Base-by-base conservation (phyloP, 2,329 filamentous ascomycete genomes). In the Aspergillus quadrilineatus region DNA sequence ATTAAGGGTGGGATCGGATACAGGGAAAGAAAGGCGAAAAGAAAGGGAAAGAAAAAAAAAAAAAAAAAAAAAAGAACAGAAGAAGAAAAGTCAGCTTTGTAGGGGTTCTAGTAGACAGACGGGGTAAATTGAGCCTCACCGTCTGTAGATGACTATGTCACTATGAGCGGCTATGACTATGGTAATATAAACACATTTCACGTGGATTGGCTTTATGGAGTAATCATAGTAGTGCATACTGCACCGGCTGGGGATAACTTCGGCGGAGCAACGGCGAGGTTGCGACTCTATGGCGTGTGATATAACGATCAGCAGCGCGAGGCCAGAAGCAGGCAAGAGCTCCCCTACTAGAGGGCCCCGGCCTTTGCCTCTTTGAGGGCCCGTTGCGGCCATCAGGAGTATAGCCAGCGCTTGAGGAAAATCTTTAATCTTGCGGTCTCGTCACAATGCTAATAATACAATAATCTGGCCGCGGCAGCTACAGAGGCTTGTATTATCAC, bases 281-380 rank as follows among this genome's bases (percentile, higher is more conserved):
- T 28, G 26, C 26, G 26, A 28, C 26, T 28, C 36, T 4, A 46
- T 28, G 44, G 48, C 29, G 8, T 41, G 28, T 26, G 48, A 47
- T 43, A 53, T 53, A 45, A 53, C 46, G 50, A 53, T 53, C 50
- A 53, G 50, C 50, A 32, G 36, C 36, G 32, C 44, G 15, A 43
- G 10, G 26, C 50, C 50, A 46, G 22, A 53, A 46, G 7, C 26
- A 46, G 42, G 15, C 43, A 46, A 47, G 42, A 22, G 29, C 29
- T 47, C 30, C 30, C 15, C 12, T 15, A 15, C 30, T 53, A 46
- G 41, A 53, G n/a, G 39, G 17, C 45, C 28, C n/a, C 50, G 50
- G 46, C 46, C 50, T 53, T 53, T 53, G 34, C 50, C 50, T 45
- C 22, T 46, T 53, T 53, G 22, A 43, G 50, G 42, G 28, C 30